Base-by-base conservation (phyloP, 805 yeast species). In the Sporopachydermia quercuum region DNA sequence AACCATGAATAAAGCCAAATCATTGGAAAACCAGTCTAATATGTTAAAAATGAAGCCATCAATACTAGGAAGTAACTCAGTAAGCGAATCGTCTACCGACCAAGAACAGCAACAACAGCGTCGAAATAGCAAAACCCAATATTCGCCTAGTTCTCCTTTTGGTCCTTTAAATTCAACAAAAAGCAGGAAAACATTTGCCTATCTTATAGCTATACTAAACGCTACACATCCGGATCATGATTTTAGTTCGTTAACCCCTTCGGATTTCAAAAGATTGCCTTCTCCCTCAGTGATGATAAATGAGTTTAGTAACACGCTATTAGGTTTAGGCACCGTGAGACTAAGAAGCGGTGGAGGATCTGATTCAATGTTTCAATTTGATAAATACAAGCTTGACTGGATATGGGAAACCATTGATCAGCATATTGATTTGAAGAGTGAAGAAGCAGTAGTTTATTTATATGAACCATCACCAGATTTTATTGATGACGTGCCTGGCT, bases 171-270 rank as follows among this genome's bases (percentile, higher is more conserved):
- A 79, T 51, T 79, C 78, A 49, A 74, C 79, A n/a, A 76, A 91
- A 1, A 80, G 94, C 36, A 71, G 96, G 46, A 79, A 85, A 57
- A 77, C 87, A 1, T 91, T 89, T 63, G 91, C 96, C 0, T 83
- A 87, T 53, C 63, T 91, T 37, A 83, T 91, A 43, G 91, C 94
- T 1, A 86, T 87, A 27, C 66, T 91, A 40, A 91, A 91, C 56
- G 82, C 93, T 4, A 78, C 93, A 3, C 89, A 83, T 54, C 97
- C 98, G 1, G 98, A 91, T 56, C 95, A 91, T 52, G 98, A 91
- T 54, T 91, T 89, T 51, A 71, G 93, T 8, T 71, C 79, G 17
- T 70, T 91, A 45, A 85, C 83, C 52, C 98, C 98, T 1, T 66
- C 66, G 15, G 78, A 76, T 55, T 81, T 81, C 57, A 60, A 65